Base-by-base conservation (phyloP, 495 filamentous ascomycete species). In the Daldinia decipiens region DNA sequence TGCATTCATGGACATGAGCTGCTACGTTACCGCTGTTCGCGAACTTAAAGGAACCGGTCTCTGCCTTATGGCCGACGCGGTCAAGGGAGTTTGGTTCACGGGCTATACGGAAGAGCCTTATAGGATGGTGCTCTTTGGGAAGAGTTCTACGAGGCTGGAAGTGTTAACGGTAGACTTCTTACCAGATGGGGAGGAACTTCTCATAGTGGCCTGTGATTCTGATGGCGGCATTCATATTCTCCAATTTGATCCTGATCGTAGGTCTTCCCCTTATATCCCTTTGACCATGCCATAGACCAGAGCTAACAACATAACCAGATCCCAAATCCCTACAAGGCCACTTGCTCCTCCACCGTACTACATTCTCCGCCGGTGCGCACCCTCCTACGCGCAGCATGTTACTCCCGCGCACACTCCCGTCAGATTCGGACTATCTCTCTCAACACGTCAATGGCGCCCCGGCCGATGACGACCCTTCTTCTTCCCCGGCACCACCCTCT, bases 1-100 rank as follows among this genome's bases (percentile, higher is more conserved):
- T 24, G 95, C 95, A 0, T 99, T 99, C 74, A 92, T 99, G 88
- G 95, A 99, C 74, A 94, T 97, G 90, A 94, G 92, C 82, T 93
- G 92, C 80, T 94, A 95, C 78, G 91, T 97, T 32, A 92, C 87
- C 2, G 86, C 90, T 4, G 88, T 91, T 52, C 96, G 94, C 76
- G 92, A 92, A 69, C 84, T 98, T 39, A 86, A 86, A 26, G 89
- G 91, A 1, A 96, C 93, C 0, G 94, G 95, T 4, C 83, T 98
- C 75, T 92, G 89, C 70, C 79, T 97, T 4, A 84, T 97, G 77
- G 91, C 90, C 0, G 95, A 99, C 81, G 94, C 92, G 5, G 85
- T 94, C 71, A 97, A 97, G 79, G 95, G 95, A 0, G 82, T 97
- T 11, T 97, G 94, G 94, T 96, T 99, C 65, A 91, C 90, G 15